A percentile compares a stretch with the other conserved stretches of the same genome.
Evolutionary conservation across 208 protist genomes (phyloP).

Genomic region (Leishmania gerbilli): DNA sequence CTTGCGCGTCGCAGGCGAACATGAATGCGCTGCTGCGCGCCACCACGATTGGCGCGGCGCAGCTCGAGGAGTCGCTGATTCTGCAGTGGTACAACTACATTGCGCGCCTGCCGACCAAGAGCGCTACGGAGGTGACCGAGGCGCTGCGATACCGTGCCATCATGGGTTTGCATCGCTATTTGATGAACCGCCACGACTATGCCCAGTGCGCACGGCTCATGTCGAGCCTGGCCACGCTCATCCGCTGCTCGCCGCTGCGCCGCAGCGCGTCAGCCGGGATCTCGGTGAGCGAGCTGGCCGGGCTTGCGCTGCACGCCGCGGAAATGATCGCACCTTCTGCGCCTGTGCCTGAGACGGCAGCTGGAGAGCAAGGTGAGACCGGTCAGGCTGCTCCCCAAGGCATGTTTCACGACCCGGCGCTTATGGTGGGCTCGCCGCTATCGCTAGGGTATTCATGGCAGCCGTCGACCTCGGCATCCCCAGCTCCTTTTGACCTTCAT

Average conservation of each 20-base stretch:
- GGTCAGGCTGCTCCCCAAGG: background rate
- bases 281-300: constrained; percentile 58
- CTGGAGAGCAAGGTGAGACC: constrained; percentile 1
- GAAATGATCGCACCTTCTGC: constrained; percentile 56
- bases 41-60: constrained; percentile 27
- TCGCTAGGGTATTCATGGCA: constrained; percentile 46
- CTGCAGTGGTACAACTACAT: constrained; percentile 68
- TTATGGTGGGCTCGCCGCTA: constrained; percentile 29
- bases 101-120: constrained; percentile 64
- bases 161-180: constrained; percentile 68
- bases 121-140: constrained; percentile 45
- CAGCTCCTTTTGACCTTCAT: constrained; percentile 3
- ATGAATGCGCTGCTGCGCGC: constrained; percentile 47
- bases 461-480: constrained; percentile 18
- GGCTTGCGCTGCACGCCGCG: constrained; percentile 66
- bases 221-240: constrained; percentile 61
- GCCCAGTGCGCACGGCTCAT: constrained; percentile 76
- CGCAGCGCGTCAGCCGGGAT: constrained; percentile 31
- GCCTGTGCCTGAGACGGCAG: constrained; percentile 22
- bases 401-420: constrained; percentile 1
- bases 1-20: constrained; percentile 45
- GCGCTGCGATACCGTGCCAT: constrained; percentile 56
- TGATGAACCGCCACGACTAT: constrained; percentile 79
- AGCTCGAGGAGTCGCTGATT: constrained; percentile 51
- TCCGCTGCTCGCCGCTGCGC: constrained; percentile 72